These are phyloP conservation scores for Chaetomium tenue DNA, from an alignment of 495 filamentous ascomycete species.

Conservation along the genomic window DNA sequence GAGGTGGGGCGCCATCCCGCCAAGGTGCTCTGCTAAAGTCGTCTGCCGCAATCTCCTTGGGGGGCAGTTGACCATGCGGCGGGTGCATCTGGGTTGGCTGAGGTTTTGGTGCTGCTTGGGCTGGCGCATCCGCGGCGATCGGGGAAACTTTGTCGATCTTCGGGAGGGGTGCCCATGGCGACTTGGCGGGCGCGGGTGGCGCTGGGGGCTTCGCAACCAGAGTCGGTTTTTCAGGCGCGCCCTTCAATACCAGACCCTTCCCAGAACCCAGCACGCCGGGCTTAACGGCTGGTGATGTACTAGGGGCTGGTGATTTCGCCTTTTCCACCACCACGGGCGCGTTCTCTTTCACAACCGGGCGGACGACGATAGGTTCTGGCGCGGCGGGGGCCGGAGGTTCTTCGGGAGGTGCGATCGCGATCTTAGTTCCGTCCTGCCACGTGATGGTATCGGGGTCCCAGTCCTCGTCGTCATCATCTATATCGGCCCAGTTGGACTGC, in stretches of 20 bases:
- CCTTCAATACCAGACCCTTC: conserved; percentile 61
- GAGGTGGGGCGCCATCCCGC: conserved; percentile 60
- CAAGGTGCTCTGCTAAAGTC: conserved; percentile 82
- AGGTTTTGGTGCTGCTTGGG: conserved; percentile 32
- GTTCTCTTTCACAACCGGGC: conserved; percentile 26
- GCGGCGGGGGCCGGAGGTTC: conserved; percentile 38
- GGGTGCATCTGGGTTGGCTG: conserved; percentile 26
- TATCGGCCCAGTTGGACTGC: conserved; percentile 94
- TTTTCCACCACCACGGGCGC: conserved; percentile 35
- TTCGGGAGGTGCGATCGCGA: conserved; percentile 67
- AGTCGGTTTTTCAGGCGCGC: conserved; percentile 69
- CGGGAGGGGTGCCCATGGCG: conserved; percentile 85
- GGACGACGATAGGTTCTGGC: conserved; percentile 24
- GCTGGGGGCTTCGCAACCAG: conserved; percentile 76
- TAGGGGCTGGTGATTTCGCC: conserved; percentile 40
- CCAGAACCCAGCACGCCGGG: conserved; percentile 45
- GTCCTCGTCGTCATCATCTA: conserved; percentile 97
- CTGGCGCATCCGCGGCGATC: conserved; percentile 49
- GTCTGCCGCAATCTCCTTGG: conserved; percentile 87
- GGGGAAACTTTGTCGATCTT: conserved; percentile 80
- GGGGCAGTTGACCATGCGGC: conserved; percentile 45
- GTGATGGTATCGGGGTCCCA: conserved; percentile 96
- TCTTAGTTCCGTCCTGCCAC: conserved; percentile 97
- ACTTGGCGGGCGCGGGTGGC: conserved; percentile 72
- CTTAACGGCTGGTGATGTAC: conserved; percentile 41